phyloP scores from a whole-genome alignment of 192 early-diverging fungal species.

The Coemansia sp. region DNA sequence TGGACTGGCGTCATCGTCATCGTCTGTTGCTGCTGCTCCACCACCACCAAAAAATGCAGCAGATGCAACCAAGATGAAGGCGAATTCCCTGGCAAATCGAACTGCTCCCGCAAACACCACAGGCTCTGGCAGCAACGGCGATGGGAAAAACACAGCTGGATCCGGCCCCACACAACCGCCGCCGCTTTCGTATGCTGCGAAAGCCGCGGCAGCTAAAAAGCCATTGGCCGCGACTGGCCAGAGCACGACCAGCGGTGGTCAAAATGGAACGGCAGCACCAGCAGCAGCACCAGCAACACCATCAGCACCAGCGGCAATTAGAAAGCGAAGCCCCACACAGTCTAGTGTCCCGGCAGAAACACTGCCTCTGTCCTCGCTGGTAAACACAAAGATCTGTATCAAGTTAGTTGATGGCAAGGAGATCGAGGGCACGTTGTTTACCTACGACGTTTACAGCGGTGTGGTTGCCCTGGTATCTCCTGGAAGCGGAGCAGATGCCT shows the following conservation, averaged over 20 bases:
- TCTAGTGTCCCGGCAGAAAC: conserved; percentile 11
- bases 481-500: neutral
- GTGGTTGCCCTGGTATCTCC: conserved; percentile 35
- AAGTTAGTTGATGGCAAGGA: conserved; percentile 25
- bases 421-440: conserved; percentile 38
- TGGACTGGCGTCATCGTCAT: conserved; percentile 2
- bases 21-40: neutral
- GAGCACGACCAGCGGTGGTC: neutral
- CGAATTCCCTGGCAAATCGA: conserved; percentile 16
- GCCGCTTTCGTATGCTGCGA: conserved; percentile 46
- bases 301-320: neutral
- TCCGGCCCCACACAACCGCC: neutral
- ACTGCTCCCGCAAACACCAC: conserved; percentile 1
- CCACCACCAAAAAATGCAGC: conserved; percentile 3
- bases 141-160: conserved; percentile 6
- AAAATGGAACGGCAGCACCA: conserved; percentile 10
- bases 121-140: neutral
- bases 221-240: neutral
- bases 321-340: conserved; percentile 6
- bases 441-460: conserved; percentile 53
- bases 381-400: conserved; percentile 23
- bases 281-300: neutral
- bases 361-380: conserved; percentile 30
- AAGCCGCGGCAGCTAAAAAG: conserved; percentile 35
- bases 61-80: conserved; percentile 45